These are phyloP conservation scores for Anthracocystis panici-leucophaei DNA, from an alignment of 1,284 basidiomycete genomes.

Conservation along the genomic window DNA sequence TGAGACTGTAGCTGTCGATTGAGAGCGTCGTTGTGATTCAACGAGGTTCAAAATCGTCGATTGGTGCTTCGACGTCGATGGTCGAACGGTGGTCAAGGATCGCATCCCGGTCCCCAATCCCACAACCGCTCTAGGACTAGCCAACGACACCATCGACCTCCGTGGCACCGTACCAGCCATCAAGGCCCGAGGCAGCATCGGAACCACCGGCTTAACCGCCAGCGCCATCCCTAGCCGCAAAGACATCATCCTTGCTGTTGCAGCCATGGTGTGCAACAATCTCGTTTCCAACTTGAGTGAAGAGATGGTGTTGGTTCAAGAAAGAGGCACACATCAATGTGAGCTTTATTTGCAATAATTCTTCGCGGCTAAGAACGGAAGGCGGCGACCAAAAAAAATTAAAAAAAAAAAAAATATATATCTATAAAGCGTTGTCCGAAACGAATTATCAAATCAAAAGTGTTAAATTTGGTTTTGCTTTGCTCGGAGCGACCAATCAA, in stretches of 20 bases:
- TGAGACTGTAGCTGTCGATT: constrained; percentile 19
- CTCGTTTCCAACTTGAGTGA: background rate
- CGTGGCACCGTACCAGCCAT: background rate
- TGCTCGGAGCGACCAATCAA: background rate
- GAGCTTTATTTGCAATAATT: constrained; percentile 6
- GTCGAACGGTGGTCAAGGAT: background rate
- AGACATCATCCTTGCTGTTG: background rate
- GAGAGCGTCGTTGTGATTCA: constrained; percentile 9
- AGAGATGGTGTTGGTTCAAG: background rate
- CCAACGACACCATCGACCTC: background rate
- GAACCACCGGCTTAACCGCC: background rate
- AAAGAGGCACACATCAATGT: background rate
- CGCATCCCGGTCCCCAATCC: background rate
- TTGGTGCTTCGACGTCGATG: background rate
- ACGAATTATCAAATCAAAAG: background rate
- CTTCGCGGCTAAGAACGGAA: background rate
- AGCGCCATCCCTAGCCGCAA: background rate
- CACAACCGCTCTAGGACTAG: background rate
- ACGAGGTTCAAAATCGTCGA: background rate
- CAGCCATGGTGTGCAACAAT: constrained; percentile 1
- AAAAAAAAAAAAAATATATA: no score
- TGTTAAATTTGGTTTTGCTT: background rate
- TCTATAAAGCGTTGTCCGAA: background rate
- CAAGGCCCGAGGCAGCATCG: constrained; percentile 1
- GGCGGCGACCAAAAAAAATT: no score